Percentiles rank a stretch among this genome's conserved stretches.
Conservation (phyloP, 2,329 filamentous ascomycete species). For the Aspergillus sp. region DNA sequence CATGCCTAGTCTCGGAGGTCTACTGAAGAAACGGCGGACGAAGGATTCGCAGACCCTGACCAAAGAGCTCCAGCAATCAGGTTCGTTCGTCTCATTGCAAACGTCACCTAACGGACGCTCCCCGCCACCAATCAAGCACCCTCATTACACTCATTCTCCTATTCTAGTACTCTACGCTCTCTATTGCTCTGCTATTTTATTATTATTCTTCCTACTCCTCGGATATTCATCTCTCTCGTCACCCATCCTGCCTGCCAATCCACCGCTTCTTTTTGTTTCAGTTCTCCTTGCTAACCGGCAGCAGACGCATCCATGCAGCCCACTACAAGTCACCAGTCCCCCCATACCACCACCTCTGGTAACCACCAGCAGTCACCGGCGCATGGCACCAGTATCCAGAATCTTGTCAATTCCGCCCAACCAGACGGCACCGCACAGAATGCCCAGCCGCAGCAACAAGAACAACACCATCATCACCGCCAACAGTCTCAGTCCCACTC, state of each 20-base stretch:
- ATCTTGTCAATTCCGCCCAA: conserved; percentile 65
- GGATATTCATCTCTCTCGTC: too few species aligned
- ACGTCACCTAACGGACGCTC: conserved; percentile 45
- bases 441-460: neutral
- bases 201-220: too few species aligned
- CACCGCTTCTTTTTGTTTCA: neutral
- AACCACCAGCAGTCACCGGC: conserved; percentile 43
- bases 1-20: conserved; percentile 86
- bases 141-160: neutral
- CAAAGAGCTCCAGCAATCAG: conserved; percentile 56
- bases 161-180: neutral
- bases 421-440: conserved; percentile 18
- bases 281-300: neutral
- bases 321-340: conserved; percentile 24
- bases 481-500: conserved; percentile 19
- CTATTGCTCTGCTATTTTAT: too few species aligned
- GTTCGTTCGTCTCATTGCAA: conserved; percentile 24
- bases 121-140: conserved; percentile 11
- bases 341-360: conserved; percentile 20
- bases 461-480: conserved; percentile 8
- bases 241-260: too few species aligned
- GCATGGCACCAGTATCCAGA: conserved; percentile 72
- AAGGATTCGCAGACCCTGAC: conserved; percentile 62
- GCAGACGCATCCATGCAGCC: conserved; percentile 31
- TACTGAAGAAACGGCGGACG: conserved; percentile 98